Evolutionary conservation across 2,329 filamentous ascomycete species (phyloP).

Genomic region (Decorospora gaudefroyi): DNA sequence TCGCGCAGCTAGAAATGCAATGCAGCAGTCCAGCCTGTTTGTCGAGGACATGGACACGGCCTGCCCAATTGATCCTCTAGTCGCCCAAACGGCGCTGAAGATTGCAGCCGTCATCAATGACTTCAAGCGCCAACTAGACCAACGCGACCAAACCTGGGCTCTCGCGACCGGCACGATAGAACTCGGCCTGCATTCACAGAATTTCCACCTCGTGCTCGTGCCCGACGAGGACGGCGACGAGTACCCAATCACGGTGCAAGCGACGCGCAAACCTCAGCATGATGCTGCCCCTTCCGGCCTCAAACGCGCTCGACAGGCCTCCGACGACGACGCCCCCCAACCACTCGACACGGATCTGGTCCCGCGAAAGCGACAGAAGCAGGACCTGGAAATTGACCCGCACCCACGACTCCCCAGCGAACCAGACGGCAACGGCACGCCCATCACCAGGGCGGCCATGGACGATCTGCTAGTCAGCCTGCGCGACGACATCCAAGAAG

Average conservation of each 20-base stretch:
- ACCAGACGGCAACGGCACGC: slow-evolving; percentile 22
- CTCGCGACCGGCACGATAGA: slow-evolving; percentile 22
- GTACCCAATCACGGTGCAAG: slow-evolving; percentile 22
- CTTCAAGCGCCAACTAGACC: slow-evolving; percentile 31
- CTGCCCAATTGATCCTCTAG: slow-evolving; percentile 23
- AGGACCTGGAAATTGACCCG: slow-evolving; percentile 19
- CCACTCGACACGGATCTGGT: slow-evolving; percentile 26
- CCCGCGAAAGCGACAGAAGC: slow-evolving; percentile 25
- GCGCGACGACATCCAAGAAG: slow-evolving; percentile 32
- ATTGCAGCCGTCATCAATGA: slow-evolving; percentile 34
- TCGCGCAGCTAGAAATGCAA: slow-evolving; percentile 12
- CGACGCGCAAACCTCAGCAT: slow-evolving; percentile 11
- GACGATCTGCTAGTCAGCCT: slow-evolving; percentile 24
- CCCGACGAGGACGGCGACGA: slow-evolving; percentile 19
- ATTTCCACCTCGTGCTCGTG: slow-evolving; percentile 8
- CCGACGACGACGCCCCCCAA: slow-evolving; percentile 23
- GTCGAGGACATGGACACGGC: too few species aligned
- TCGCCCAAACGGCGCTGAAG: slow-evolving; percentile 24
- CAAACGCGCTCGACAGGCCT: slow-evolving; percentile 19
- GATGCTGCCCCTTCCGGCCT: slow-evolving; percentile 5
- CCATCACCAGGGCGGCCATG: slow-evolving; percentile 28
- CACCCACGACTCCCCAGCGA: slow-evolving; percentile 1
- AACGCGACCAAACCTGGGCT: slow-evolving; percentile 23
- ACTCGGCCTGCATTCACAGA: slow-evolving; percentile 11
- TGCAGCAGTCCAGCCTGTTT: too few species aligned